Conservation (phyloP, 2,329 filamentous ascomycete species). For the Cryphonectria japonica region DNA sequence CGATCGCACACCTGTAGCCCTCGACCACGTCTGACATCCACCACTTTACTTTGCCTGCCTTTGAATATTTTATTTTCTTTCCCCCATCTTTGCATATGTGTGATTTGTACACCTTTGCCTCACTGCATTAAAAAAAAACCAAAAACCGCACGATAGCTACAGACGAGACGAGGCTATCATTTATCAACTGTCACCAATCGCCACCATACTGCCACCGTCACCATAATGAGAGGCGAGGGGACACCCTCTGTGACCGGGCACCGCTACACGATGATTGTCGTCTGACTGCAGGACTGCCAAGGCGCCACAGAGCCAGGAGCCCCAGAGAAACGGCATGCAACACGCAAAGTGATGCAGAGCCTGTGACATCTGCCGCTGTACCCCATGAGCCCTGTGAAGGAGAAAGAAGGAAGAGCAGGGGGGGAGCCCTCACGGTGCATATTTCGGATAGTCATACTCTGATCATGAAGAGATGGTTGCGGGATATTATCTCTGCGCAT, state of each 20-base stretch:
- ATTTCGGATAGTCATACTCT: too few relatives aligned
- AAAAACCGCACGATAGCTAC: background rate
- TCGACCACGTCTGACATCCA: background rate
- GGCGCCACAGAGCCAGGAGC: background rate
- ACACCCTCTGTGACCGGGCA: background rate
- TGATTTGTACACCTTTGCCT: background rate
- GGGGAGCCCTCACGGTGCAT: too few relatives aligned
- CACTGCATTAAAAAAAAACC: background rate
- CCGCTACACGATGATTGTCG: background rate
- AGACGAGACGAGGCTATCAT: background rate
- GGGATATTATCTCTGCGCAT: too few relatives aligned
- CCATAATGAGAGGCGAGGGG: too few relatives aligned
- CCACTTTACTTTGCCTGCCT: background rate
- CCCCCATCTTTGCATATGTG: conserved; percentile 2
- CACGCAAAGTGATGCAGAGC: too few relatives aligned
- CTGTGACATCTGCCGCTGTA: too few relatives aligned
- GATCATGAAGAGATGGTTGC: too few relatives aligned
- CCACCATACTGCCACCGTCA: background rate
- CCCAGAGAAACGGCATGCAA: too few relatives aligned
- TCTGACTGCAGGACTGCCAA: background rate
- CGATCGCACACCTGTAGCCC: background rate
- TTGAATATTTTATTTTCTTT: background rate
- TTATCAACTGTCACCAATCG: background rate
- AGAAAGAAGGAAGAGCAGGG: too few relatives aligned
- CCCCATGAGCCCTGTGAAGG: too few relatives aligned